phyloP scores from a whole-genome alignment of 2,329 filamentous ascomycete genomes.

The Colletotrichum costaricense region DNA sequence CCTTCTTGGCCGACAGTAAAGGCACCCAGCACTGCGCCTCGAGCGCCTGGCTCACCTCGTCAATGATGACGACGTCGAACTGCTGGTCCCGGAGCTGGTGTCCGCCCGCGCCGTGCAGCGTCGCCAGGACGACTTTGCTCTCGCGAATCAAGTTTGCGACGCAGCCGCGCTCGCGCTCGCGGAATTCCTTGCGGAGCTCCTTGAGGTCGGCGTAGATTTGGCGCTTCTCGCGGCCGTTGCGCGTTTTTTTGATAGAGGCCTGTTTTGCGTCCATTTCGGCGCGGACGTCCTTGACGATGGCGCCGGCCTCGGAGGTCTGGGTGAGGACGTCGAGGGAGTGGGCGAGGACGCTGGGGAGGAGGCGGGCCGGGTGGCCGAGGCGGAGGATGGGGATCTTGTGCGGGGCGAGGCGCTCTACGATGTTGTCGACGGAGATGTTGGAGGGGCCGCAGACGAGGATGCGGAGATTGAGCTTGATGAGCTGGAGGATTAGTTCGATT shows the following conservation, averaged over 20 bases:
- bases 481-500: conserved; percentile 93
- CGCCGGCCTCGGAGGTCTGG: conserved; percentile 88
- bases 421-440: conserved; percentile 98
- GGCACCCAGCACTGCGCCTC: conserved; percentile 99
- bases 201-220: conserved; percentile 88
- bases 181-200: conserved; percentile 87
- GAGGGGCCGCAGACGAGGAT: conserved; percentile 96
- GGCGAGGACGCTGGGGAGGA: conserved; percentile 87
- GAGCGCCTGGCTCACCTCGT: conserved; percentile 94
- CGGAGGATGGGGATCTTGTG: conserved; percentile 89
- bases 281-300: conserved; percentile 89
- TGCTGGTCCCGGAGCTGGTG: conserved; percentile 81
- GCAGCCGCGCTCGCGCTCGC: conserved; percentile 85
- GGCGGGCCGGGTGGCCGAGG: conserved; percentile 90
- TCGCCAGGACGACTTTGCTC: conserved; percentile 91
- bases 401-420: conserved; percentile 88
- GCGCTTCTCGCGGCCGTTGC: conserved; percentile 80
- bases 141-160: conserved; percentile 79
- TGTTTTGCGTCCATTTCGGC: conserved; percentile 95
- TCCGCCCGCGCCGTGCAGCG: conserved; percentile 90
- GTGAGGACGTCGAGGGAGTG: conserved; percentile 94
- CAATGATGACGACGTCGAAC: conserved; percentile 95
- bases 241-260: conserved; percentile 87
- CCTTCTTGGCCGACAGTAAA: conserved; percentile 81
- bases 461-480: conserved; percentile 78